These are phyloP conservation scores for Linaria vulgaris DNA, from an alignment of 257 asterid species.

Conservation along the genomic window DNA sequence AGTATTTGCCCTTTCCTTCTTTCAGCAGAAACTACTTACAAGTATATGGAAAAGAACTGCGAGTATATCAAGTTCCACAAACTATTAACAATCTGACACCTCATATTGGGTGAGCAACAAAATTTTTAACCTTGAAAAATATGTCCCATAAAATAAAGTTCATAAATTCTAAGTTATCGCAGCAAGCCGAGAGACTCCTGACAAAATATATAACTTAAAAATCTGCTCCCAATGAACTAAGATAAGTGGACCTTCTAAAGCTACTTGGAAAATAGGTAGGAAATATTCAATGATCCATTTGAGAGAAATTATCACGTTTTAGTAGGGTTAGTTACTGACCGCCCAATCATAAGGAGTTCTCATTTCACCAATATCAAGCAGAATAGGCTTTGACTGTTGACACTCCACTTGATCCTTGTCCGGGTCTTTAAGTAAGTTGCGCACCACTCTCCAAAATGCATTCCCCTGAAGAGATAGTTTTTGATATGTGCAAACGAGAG, in stretches of 20 bases:
- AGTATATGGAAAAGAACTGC: too few relatives aligned
- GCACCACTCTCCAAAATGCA: conserved; percentile 88
- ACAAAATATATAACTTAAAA: background rate
- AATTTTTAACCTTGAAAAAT: background rate
- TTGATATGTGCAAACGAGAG: conserved; percentile 14
- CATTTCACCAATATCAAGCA: conserved; percentile 99
- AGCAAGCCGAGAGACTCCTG: conserved; percentile 16
- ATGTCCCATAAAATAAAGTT: too few relatives aligned
- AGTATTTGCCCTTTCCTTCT: background rate
- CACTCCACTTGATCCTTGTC: conserved; percentile 71
- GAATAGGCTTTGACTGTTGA: conserved; percentile 88
- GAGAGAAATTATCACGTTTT: conserved; percentile 3
- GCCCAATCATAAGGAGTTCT: conserved; percentile 96
- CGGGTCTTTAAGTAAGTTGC: conserved; percentile 80
- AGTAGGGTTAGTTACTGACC: conserved; percentile 55
- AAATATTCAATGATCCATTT: conserved; percentile 11
- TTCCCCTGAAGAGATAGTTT: conserved; percentile 62
- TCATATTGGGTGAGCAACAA: background rate
- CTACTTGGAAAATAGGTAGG: conserved; percentile 17
- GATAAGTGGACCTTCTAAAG: conserved; percentile 5
- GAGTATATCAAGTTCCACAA: background rate
- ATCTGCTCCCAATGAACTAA: conserved; percentile 6
- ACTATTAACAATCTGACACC: conserved; percentile 2
- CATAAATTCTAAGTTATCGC: conserved; percentile 15
- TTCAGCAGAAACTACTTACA: background rate